These are phyloP conservation scores for Paulownia fortunei DNA, from an alignment of 257 asterid genomes.

Conservation along the genomic window DNA sequence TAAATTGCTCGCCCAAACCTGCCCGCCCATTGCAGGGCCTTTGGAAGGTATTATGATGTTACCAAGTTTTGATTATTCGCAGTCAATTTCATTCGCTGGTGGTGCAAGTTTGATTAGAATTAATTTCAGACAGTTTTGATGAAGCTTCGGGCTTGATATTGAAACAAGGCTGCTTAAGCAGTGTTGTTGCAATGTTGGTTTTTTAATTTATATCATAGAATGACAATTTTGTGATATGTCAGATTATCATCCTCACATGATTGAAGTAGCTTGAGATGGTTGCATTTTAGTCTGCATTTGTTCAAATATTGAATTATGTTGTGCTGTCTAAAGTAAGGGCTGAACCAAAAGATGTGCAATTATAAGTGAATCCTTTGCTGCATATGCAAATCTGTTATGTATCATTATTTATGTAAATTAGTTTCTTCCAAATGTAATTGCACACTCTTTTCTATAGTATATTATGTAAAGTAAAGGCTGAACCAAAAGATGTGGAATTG, in stretches of 20 bases:
- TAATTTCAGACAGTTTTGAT: neutral
- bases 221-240: neutral
- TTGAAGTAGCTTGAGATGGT: neutral
- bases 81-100: neutral
- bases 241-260: slow-evolving; percentile 1
- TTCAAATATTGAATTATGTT: neutral
- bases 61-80: neutral
- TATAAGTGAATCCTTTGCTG: neutral
- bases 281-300: neutral
- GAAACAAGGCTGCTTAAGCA: neutral
- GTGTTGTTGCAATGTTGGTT: neutral
- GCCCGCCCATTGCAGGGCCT: slow-evolving; percentile 87
- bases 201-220: neutral
- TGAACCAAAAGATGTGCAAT: neutral
- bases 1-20: slow-evolving; percentile 68
- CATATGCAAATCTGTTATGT: neutral
- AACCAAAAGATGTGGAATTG: neutral
- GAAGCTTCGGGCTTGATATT: neutral
- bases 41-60: slow-evolving; percentile 72
- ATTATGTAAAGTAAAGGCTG: neutral
- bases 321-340: neutral
- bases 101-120: neutral
- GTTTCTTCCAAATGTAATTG: neutral
- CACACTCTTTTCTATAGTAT: neutral
- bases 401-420: neutral